Conservation (phyloP, 2,329 filamentous ascomycete species). For the Dothiorella sarmentorum region DNA sequence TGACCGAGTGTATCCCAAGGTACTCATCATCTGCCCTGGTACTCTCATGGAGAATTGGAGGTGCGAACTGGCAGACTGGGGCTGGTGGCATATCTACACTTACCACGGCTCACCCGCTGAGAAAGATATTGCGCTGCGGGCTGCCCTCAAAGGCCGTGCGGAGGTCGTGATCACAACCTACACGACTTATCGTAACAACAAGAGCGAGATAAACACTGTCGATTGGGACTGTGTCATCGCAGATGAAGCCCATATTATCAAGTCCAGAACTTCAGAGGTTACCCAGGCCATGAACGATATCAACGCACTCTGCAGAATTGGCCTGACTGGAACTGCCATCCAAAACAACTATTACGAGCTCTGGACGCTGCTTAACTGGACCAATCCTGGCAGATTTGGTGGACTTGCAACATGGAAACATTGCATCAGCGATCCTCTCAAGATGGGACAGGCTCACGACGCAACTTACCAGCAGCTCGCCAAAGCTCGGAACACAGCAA, state of each 20-base stretch:
- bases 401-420: constrained; percentile 72
- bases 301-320: constrained; percentile 88
- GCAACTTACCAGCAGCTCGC: constrained; percentile 81
- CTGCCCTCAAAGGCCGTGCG: constrained; percentile 70
- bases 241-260: constrained; percentile 89
- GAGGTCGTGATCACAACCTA: constrained; percentile 97
- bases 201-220: constrained; percentile 74
- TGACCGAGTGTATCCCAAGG: constrained; percentile 63
- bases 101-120: constrained; percentile 67
- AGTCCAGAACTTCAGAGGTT: constrained; percentile 71
- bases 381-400: constrained; percentile 73
- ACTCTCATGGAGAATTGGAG: constrained; percentile 89
- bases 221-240: constrained; percentile 93
- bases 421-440: constrained; percentile 74
- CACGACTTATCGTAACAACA: constrained; percentile 75
- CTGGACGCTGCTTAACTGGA: constrained; percentile 96
- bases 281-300: constrained; percentile 85
- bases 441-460: constrained; percentile 87
- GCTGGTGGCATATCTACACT: constrained; percentile 86
- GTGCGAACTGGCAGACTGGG: constrained; percentile 82
- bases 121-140: constrained; percentile 67
- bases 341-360: constrained; percentile 98
- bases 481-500: constrained; percentile 74
- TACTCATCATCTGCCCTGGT: constrained; percentile 84
- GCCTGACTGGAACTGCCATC: constrained; percentile 90